phyloP scores from a whole-genome alignment of 768 basidiomycete species.

The Agrocybe praecox region DNA sequence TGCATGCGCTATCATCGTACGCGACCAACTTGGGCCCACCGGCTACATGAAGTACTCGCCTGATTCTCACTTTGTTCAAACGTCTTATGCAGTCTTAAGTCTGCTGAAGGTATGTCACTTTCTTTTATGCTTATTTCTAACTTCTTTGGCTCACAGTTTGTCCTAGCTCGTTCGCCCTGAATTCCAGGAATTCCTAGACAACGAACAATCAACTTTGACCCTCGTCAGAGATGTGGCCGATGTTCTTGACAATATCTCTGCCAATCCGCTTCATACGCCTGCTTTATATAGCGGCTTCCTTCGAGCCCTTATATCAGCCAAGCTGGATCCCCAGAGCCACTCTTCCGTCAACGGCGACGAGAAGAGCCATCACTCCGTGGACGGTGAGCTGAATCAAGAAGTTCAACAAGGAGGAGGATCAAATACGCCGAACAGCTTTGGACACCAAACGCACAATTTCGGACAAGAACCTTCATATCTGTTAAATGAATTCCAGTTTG shows the following conservation, averaged over 20 bases:
- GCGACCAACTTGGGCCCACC: conserved; percentile 76
- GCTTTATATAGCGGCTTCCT: conserved; percentile 87
- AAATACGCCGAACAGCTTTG: conserved; percentile 6
- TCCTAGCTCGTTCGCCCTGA: conserved; percentile 79
- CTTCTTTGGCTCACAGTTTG: conserved; percentile 5
- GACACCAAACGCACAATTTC: conserved; percentile 17
- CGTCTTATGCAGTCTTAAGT: conserved; percentile 91
- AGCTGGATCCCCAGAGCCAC: conserved; percentile 26
- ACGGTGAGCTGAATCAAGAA: conserved; percentile 1
- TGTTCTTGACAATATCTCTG: conserved; percentile 75
- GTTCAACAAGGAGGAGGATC: neutral
- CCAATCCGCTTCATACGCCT: conserved; percentile 83
- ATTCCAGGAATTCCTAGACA: conserved; percentile 74
- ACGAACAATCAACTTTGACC: conserved; percentile 69
- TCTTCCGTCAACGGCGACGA: conserved; percentile 17
- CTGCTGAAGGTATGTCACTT: conserved; percentile 73
- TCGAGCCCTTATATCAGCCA: conserved; percentile 71
- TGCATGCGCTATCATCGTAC: conserved; percentile 68
- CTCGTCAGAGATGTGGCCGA: conserved; percentile 84
- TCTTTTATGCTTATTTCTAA: neutral
- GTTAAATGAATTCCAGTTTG: conserved; percentile 68
- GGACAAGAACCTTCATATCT: conserved; percentile 26
- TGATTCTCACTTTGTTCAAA: conserved; percentile 90
- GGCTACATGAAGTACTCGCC: conserved; percentile 84
- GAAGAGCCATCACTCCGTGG: conserved; percentile 6